Base-by-base conservation (phyloP, 805 yeast species). In the Candida argentea region DNA sequence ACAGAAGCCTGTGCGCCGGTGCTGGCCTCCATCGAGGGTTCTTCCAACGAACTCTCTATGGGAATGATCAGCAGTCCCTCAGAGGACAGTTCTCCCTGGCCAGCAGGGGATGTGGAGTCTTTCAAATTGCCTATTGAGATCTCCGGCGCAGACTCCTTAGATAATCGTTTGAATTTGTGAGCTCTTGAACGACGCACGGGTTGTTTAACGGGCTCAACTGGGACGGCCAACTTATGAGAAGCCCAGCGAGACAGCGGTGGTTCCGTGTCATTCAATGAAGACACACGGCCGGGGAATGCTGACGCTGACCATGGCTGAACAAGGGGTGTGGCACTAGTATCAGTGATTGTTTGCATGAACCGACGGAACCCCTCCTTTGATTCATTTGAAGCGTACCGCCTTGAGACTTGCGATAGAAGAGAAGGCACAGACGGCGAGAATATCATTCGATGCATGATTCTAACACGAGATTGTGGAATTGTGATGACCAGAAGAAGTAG, bases 291-390 rank as follows among this genome's bases (percentile, higher is more conserved):
- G 28, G 25, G 35, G 26, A 32, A 36, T 3, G 23, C 14, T 8
- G 28, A 28, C 23, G 33, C 43, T 20, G 21, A 28, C 8, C 39
- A 7, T 18, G 20, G 20, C 20, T 18, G 20, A n/a, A n/a, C n/a
- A n/a, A n/a, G n/a, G n/a, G n/a, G n/a, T n/a, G n/a, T n/a, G n/a
- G n/a, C n/a, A n/a, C n/a, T n/a, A 10, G 7, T 10, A 8, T 7
- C 20, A 8, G 58, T 55, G 19, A 53, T 52, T 3, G 63, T 56
- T 36, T 55, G 61, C 39, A 56, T 52, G 36, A 45, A 55, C 32
- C 63, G 36, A 32, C 44, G 52, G 20, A 52, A 37, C 6, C 44
- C 47, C 16, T 41, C 44, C 28, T 43, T 40, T 26, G 33, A 26
- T 26, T 43, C 50, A 14, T 45, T 46, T 6, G 52, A 46, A 12